Conservation (phyloP, 441 rosid genomes). For the Brassica balearica region DNA sequence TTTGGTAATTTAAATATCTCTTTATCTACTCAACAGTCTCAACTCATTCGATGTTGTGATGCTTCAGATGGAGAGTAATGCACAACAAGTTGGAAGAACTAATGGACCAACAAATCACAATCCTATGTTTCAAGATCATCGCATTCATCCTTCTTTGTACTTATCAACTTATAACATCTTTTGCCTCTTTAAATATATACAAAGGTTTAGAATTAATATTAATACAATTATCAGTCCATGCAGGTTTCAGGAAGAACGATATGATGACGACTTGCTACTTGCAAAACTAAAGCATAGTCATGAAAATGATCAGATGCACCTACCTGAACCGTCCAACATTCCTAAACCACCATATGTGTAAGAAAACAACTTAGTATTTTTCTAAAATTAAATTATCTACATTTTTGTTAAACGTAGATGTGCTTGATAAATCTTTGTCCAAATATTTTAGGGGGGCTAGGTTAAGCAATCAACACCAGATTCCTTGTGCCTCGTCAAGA, state of each 20-base stretch:
- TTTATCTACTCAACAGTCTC: neutral
- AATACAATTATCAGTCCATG: neutral
- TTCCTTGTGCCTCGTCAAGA: neutral
- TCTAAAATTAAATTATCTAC: neutral
- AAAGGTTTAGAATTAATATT: neutral
- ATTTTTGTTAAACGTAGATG: neutral
- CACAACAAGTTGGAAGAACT: constrained; percentile 19
- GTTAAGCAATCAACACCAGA: constrained; percentile 12
- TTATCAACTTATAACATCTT: neutral
- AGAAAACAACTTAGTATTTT: neutral
- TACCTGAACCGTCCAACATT: constrained; percentile 13
- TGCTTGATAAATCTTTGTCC: neutral
- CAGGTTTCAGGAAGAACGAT: constrained; percentile 27
- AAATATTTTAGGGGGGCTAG: constrained; percentile 6
- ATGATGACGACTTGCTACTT: constrained; percentile 2
- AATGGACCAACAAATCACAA: constrained; percentile 28
- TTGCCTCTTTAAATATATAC: neutral
- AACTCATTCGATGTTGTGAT: neutral
- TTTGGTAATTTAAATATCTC: neutral
- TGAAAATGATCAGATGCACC: constrained; percentile 31
- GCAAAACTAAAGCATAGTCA: constrained; percentile 12
- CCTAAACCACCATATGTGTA: constrained; percentile 19
- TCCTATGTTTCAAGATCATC: constrained; percentile 15
- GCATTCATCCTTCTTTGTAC: neutral
- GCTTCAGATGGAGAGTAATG: constrained; percentile 21